These are phyloP conservation scores for Sugiyamaella valdiviana DNA, from an alignment of 805 yeast species.

Conservation along the genomic window DNA sequence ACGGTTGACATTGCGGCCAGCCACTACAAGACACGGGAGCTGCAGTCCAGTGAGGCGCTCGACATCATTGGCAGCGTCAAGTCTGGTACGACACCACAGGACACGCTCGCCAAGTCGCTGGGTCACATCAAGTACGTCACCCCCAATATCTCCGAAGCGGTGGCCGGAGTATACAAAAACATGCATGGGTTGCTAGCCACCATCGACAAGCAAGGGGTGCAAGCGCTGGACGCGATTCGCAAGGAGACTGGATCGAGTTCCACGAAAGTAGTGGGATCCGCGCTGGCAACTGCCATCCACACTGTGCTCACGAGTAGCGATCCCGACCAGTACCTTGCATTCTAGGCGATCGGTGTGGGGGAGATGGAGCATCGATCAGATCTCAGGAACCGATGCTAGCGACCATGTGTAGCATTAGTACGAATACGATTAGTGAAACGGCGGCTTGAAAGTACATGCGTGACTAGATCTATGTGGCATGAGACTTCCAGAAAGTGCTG, in stretches of 20 bases:
- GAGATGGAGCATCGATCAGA: not conserved
- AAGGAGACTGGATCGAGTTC: not conserved
- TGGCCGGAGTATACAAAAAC: constrained; percentile 12
- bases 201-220: constrained; percentile 10
- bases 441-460: too few relatives aligned
- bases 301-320: constrained; percentile 10
- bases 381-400: too few relatives aligned
- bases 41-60: not conserved
- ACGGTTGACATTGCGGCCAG: constrained; percentile 10
- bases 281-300: constrained; percentile 10
- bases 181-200: constrained; percentile 11
- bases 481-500: too few relatives aligned
- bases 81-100: constrained; percentile 14
- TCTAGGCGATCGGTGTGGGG: not conserved
- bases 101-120: constrained; percentile 13
- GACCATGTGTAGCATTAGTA: too few relatives aligned
- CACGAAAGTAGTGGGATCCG: constrained; percentile 9
- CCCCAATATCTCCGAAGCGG: constrained; percentile 13
- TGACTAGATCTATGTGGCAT: too few relatives aligned
- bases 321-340: constrained; percentile 12
- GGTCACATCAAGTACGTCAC: constrained; percentile 20
- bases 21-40: constrained; percentile 10
- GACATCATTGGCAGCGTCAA: constrained; percentile 13
- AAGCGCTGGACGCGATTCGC: constrained; percentile 12
- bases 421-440: too few relatives aligned